Conservation (phyloP, 768 basidiomycete genomes). For the Agrocybe pediades region DNA sequence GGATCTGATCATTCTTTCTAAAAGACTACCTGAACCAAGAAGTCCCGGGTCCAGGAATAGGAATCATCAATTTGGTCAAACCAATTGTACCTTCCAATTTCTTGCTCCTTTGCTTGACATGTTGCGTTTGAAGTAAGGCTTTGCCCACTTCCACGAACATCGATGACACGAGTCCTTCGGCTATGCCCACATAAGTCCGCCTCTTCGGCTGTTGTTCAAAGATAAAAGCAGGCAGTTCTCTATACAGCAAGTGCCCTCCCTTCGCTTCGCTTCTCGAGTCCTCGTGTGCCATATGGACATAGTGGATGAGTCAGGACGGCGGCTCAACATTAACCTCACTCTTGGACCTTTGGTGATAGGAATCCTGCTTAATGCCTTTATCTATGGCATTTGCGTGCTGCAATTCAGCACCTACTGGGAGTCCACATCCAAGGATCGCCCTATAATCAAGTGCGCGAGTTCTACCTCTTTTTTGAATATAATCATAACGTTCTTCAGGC, state of each 20-base stretch:
- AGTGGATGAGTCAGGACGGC: neutral
- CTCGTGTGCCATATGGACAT: neutral
- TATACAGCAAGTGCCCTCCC: neutral
- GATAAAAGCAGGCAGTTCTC: neutral
- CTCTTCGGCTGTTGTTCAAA: neutral
- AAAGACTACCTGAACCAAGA: neutral
- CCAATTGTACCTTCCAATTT: neutral
- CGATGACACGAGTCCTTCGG: neutral
- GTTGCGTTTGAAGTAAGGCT: neutral
- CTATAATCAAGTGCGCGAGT: conserved; percentile 12
- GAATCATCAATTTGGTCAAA: neutral
- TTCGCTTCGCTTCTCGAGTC: neutral
- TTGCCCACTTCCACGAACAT: neutral
- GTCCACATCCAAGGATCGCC: conserved; percentile 10
- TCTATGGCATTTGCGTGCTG: conserved; percentile 24
- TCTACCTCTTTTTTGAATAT: neutral
- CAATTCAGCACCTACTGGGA: conserved; percentile 25
- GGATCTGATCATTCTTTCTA: neutral
- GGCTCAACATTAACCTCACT: conserved; percentile 8
- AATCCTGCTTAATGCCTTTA: conserved; percentile 19
- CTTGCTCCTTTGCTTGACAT: neutral
- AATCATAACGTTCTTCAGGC: conserved; percentile 7
- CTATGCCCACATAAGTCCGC: neutral
- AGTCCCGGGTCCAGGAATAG: neutral
- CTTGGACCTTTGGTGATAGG: conserved; percentile 26